Base-by-base conservation (phyloP, 2,329 filamentous ascomycete genomes). In the Mycosphaerella sp. region DNA sequence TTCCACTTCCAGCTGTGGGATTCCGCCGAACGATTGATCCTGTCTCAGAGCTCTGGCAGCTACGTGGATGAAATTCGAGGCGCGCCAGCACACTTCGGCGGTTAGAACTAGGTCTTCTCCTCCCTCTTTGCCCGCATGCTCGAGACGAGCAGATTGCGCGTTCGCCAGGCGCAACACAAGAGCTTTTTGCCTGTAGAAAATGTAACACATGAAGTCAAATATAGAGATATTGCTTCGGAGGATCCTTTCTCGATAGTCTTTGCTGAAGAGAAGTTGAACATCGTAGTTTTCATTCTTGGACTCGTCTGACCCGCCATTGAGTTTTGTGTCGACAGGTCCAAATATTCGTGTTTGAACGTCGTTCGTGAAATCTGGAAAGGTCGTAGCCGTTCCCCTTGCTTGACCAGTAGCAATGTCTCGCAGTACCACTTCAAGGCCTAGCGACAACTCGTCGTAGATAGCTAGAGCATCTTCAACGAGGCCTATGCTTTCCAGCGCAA, bases 401-500 rank as follows among this genome's bases (percentile, higher is more conserved):
- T 79, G 81, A 3, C 79, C 75, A 1, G 75, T 68, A 8, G 77
- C 73, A 61, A 93, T 85, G 42, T 94, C 89, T 46, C 85, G 78
- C 21, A 96, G 79, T 16, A 94, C 82, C 9, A 83, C 79, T 67
- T 97, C 91, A 27, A 98, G 75, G 0, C 90, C 91, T 44, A 91
- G 82, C 37, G 87, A 87, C 8, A 98, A 80, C 71, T 98, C 91
- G 67, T 97, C 93, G 62, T 98, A 98, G 12, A 89, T 89, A 4
- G 93, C 87, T 35, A 98, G 73, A 2, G 93, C 91, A 75, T 98
- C 93, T 65, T 98, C 93, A 7, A 96, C 88, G 8, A 98, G 75
- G 0, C 94, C 94, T 2, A 97, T 90, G 65, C 88, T 97, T 68
- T 98, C 94, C 60, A 98, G 95, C 0, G 91, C 94, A 59, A 88